phyloP scores from a whole-genome alignment of 1,284 basidiomycete genomes.

The Athelia sp. region DNA sequence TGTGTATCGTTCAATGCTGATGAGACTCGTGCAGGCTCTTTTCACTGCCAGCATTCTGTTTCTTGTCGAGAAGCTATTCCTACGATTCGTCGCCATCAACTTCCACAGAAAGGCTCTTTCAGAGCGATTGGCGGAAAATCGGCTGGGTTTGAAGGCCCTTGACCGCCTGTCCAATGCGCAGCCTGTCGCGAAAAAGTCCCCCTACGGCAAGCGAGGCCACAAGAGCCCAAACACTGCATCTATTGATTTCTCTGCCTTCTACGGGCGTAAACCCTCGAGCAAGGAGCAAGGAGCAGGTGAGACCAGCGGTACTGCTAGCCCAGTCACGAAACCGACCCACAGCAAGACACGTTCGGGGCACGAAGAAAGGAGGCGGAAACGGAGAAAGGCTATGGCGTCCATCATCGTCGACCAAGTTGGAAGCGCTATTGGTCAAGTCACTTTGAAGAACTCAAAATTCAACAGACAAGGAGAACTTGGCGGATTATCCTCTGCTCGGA shows the following conservation, averaged over 20 bases:
- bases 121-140: constrained; percentile 67
- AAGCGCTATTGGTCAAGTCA: constrained; percentile 65
- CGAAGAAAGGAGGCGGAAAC: constrained; percentile 35
- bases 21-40: constrained; percentile 41
- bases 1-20: not conserved
- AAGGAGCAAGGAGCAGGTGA: constrained; percentile 14
- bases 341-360: constrained; percentile 13
- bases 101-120: constrained; percentile 73
- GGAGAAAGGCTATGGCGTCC: constrained; percentile 49
- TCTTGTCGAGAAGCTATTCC: constrained; percentile 64
- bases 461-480: constrained; percentile 51
- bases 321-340: not conserved
- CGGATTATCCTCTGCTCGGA: constrained; percentile 64
- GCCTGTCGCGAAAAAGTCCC: constrained; percentile 27
- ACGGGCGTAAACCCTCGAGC: constrained; percentile 15
- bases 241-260: constrained; percentile 6
- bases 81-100: constrained; percentile 73
- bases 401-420: constrained; percentile 71
- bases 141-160: constrained; percentile 60
- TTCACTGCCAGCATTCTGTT: constrained; percentile 61
- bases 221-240: constrained; percentile 22
- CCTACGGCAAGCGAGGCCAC: constrained; percentile 31
- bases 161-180: constrained; percentile 66
- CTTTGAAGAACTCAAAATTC: constrained; percentile 61
- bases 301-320: constrained; percentile 14